These are phyloP conservation scores for Coprinopsis strossmayeri DNA, from an alignment of 768 basidiomycete genomes.

Conservation along the genomic window DNA sequence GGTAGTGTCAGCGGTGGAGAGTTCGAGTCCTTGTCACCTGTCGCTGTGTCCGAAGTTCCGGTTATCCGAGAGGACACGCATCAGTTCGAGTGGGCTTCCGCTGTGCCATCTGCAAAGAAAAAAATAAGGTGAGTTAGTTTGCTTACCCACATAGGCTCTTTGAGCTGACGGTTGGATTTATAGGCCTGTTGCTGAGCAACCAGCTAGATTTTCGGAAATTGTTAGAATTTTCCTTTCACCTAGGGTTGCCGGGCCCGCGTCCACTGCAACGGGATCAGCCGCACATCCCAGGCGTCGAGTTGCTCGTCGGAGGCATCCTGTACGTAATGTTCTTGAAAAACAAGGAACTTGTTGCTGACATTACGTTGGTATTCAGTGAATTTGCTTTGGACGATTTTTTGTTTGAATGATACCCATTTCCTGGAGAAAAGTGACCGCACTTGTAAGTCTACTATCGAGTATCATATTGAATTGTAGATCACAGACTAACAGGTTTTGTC, in stretches of 20 bases:
- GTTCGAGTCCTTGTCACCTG: background rate
- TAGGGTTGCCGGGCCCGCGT: background rate
- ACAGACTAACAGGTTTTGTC: background rate
- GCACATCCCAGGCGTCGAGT: slow-evolving; percentile 9
- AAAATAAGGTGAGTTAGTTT: background rate
- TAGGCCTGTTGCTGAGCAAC: background rate
- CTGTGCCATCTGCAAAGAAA: background rate
- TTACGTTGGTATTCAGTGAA: background rate
- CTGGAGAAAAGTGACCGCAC: background rate
- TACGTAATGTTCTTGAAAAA: slow-evolving; percentile 8
- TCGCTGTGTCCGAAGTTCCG: background rate
- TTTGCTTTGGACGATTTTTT: background rate
- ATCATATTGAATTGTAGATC: background rate
- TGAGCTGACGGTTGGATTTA: background rate
- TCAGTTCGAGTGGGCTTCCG: slow-evolving; percentile 4
- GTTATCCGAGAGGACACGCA: slow-evolving; percentile 10
- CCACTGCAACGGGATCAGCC: slow-evolving; percentile 2
- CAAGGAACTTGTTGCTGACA: no score
- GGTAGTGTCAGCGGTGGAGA: no score
- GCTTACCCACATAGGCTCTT: background rate
- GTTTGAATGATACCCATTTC: background rate
- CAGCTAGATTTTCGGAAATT: slow-evolving; percentile 4
- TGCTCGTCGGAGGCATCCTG: slow-evolving; percentile 14
- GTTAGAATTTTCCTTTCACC: slow-evolving; percentile 8
- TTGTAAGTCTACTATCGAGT: background rate